Evolutionary conservation across 768 basidiomycete species (phyloP).

Genomic region (Mycena haematopus): DNA sequence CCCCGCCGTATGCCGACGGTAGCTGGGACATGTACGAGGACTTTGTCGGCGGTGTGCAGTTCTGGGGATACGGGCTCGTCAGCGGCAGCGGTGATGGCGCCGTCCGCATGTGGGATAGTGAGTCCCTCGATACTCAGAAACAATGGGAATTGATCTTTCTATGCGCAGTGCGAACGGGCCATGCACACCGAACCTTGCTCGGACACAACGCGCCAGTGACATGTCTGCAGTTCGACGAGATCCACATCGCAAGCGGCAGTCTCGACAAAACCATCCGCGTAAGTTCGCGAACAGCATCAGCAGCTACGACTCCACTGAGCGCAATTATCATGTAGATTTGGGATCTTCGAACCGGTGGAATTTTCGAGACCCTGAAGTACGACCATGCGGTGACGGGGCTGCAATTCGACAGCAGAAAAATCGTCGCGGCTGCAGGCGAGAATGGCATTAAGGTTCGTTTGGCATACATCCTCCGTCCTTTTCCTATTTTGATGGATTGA

Average conservation of each 20-base stretch:
- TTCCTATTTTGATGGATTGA: not conserved
- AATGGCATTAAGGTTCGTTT: conserved; percentile 83
- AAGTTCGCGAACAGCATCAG: conserved; percentile 38
- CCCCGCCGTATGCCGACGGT: conserved; percentile 87
- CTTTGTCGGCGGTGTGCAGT: conserved; percentile 96
- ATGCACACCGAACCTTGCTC: conserved; percentile 89
- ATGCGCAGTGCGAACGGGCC: conserved; percentile 90
- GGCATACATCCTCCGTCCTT: not conserved
- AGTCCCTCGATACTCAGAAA: conserved; percentile 41
- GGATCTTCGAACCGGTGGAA: conserved; percentile 92
- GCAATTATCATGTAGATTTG: conserved; percentile 70
- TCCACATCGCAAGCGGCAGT: conserved; percentile 90
- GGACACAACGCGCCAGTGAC: conserved; percentile 96
- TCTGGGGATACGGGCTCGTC: conserved; percentile 98
- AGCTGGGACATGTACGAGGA: conserved; percentile 96
- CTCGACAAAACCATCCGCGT: conserved; percentile 93
- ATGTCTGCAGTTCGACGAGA: conserved; percentile 95
- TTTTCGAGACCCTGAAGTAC: conserved; percentile 88
- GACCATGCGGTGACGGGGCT: conserved; percentile 90
- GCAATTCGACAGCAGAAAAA: conserved; percentile 95
- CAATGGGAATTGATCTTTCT: not conserved
- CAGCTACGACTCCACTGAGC: not conserved
- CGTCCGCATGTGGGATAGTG: conserved; percentile 99
- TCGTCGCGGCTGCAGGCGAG: conserved; percentile 91
- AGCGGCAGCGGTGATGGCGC: conserved; percentile 98